Percentiles rank a stretch among this genome's conserved stretches.
phyloP scores from a whole-genome alignment of 2,329 filamentous ascomycete species.

The Pseudogymnoascus sp. region DNA sequence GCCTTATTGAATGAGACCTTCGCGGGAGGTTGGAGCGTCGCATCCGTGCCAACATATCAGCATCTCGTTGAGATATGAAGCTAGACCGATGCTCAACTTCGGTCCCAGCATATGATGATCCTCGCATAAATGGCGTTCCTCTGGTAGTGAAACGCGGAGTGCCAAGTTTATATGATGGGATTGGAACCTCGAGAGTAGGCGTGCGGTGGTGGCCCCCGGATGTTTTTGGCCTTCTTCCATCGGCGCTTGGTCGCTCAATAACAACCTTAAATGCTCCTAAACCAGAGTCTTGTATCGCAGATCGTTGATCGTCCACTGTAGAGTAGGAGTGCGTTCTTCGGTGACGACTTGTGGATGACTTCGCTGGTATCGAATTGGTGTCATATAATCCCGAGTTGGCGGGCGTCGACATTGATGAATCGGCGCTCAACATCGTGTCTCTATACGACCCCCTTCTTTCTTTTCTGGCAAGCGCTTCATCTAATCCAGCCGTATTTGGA shows the following conservation, averaged over 20 bases:
- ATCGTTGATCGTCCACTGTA: slow-evolving; percentile 58
- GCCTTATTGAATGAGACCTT: slow-evolving; percentile 11
- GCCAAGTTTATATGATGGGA: slow-evolving; percentile 77
- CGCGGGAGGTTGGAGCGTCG: slow-evolving; percentile 14
- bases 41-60: slow-evolving; percentile 13
- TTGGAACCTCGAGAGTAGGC: slow-evolving; percentile 61
- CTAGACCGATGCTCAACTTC: slow-evolving; percentile 53
- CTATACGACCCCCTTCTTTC: slow-evolving; percentile 20
- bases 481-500: slow-evolving; percentile 49
- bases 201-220: slow-evolving; percentile 33
- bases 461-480: slow-evolving; percentile 31
- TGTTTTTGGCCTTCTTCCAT: slow-evolving; percentile 48
- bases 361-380: slow-evolving; percentile 10
- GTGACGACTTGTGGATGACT: slow-evolving; percentile 30
- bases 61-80: slow-evolving; percentile 17
- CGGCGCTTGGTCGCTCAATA: slow-evolving; percentile 62
- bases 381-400: slow-evolving; percentile 26
- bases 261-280: slow-evolving; percentile 68
- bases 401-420: slow-evolving; percentile 19
- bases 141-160: slow-evolving; percentile 69
- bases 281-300: slow-evolving; percentile 43
- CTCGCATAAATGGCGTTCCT: slow-evolving; percentile 69
- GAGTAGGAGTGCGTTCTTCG: slow-evolving; percentile 68
- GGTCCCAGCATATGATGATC: slow-evolving; percentile 70
- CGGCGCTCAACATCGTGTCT: slow-evolving; percentile 24